Conservation (phyloP, 2,329 filamentous ascomycete genomes). For the Ramularia endophylla region DNA sequence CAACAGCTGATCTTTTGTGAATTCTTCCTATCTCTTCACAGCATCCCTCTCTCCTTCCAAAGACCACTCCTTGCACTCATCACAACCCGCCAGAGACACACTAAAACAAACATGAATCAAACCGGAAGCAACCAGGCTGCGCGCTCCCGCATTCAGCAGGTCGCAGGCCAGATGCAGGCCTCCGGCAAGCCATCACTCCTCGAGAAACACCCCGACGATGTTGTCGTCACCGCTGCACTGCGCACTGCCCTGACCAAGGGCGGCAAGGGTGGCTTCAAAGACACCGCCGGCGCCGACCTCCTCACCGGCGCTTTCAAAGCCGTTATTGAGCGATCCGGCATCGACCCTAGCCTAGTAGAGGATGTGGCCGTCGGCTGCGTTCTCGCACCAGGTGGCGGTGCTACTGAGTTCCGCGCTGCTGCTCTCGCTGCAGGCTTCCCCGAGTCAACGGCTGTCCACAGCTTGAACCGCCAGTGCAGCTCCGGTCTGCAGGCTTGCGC, state of each 20-base stretch:
- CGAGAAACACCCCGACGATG: conserved; percentile 55
- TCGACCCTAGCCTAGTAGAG: conserved; percentile 82
- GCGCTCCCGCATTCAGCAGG: conserved; percentile 49
- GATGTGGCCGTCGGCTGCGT: conserved; percentile 91
- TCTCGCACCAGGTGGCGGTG: conserved; percentile 85
- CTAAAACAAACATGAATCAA: conserved; percentile 16
- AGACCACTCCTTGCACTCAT: too few relatives aligned
- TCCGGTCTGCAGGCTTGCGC: conserved; percentile 88
- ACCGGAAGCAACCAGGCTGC: conserved; percentile 16
- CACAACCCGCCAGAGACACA: too few relatives aligned
- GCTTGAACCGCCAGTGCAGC: conserved; percentile 90
- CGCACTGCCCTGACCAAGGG: conserved; percentile 90
- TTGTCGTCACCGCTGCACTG: conserved; percentile 88
- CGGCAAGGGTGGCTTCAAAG: conserved; percentile 91
- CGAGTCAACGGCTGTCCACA: conserved; percentile 74
- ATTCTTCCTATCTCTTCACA: too few relatives aligned
- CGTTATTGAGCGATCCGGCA: conserved; percentile 75
- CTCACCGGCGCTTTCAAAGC: conserved; percentile 77
- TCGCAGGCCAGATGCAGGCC: conserved; percentile 51
- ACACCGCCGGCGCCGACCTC: conserved; percentile 82
- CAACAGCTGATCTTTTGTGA: too few relatives aligned
- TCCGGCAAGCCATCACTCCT: conserved; percentile 40
- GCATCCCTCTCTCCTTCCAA: too few relatives aligned
- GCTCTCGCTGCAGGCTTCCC: conserved; percentile 88
- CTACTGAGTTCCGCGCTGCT: conserved; percentile 94